Evolutionary conservation across 2,329 filamentous ascomycete genomes (phyloP), one percentile per base, ranked within the genome.

Genomic region (Colletotrichum lindemuthianum): DNA sequence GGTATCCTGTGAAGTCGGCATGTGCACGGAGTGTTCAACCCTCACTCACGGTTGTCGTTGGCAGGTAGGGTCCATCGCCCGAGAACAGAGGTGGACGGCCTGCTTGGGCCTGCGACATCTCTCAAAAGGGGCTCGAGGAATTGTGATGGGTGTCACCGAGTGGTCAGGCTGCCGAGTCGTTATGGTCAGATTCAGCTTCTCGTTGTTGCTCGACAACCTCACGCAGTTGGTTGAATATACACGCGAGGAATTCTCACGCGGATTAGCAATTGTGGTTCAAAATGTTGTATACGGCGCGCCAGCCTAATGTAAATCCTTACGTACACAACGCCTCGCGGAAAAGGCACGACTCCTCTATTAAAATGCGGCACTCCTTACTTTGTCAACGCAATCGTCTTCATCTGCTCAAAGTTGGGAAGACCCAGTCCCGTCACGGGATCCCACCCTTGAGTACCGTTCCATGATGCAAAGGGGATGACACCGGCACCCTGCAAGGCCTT

Each of bases 351-450:
- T 16, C n/a, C 24, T 58, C 47, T 50, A 58, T 44, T 2, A 33
- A 7, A 75, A 45, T 33, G 74, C 72, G 40, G 76, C 72, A 32
- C 15, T 41, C 32, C 40, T 48, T 56, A 65, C 39, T 65, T 65
- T 36, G 36, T 51, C 39, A 67, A 16, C 16, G 66, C 66, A 41
- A 67, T 61, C 33, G 45, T 56, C 47, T 65, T 63, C 66, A 67
- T 59, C 50, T 55, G 43, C 63, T 75, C 70, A 61, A 82, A 84
- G 49, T 78, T 70, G 1, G 83, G 82, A 3, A 82, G 81, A 11
- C 83, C 83, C 11, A 78, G 72, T 2, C 83, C 83, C 4, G 76
- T 78, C 24, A 72, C 71, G 7, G 76, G 76, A 63, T 79, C 77
- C 77, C 77, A 79, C 36, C 77, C 77, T 9, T 70, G 52, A 2